Percentiles rank a stretch among this genome's conserved stretches.
These are phyloP conservation scores for Aspergillus flavus DNA, from an alignment of 2,329 filamentous ascomycete genomes.

Conservation along the genomic window DNA sequence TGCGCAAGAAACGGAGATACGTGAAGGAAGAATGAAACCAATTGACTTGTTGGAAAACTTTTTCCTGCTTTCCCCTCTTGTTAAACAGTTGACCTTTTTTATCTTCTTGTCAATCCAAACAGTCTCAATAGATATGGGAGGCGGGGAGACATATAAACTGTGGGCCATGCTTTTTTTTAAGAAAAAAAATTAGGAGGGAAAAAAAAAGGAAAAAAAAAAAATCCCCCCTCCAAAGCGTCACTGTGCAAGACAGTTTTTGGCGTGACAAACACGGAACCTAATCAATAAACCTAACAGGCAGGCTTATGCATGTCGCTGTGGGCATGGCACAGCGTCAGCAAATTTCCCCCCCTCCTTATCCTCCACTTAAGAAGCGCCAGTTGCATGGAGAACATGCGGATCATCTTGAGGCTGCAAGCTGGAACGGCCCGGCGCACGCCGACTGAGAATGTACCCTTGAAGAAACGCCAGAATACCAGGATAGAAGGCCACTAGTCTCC, in stretches of 20 bases:
- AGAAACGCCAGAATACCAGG: slow-evolving; percentile 37
- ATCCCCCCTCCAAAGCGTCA: slow-evolving; percentile 16
- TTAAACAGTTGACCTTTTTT: slow-evolving; percentile 2
- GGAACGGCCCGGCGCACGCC: slow-evolving; percentile 50
- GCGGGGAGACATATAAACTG: slow-evolving; percentile 44
- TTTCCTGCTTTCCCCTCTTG: not conserved
- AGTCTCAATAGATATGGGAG: slow-evolving; percentile 32
- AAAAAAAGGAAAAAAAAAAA: slow-evolving; percentile 13
- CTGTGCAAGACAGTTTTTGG: slow-evolving; percentile 25
- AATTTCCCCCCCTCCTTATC: slow-evolving; percentile 35
- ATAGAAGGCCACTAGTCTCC: slow-evolving; percentile 26
- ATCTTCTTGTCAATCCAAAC: slow-evolving; percentile 12
- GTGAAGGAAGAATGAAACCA: slow-evolving; percentile 4
- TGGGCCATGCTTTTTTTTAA: slow-evolving; percentile 31
- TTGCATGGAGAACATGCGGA: slow-evolving; percentile 42
- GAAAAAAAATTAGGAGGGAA: slow-evolving; percentile 10
- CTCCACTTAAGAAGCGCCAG: slow-evolving; percentile 34
- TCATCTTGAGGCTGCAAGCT: slow-evolving; percentile 49
- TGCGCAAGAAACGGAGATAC: slow-evolving; percentile 7
- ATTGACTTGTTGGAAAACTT: slow-evolving; percentile 5
- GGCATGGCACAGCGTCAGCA: slow-evolving; percentile 37
- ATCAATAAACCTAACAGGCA: slow-evolving; percentile 39
- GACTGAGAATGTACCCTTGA: slow-evolving; percentile 41
- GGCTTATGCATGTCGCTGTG: slow-evolving; percentile 43
- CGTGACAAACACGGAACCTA: slow-evolving; percentile 40